Evolutionary conservation across 441 rosid genomes (phyloP).

Genomic region (Syzygium syzygioides): DNA sequence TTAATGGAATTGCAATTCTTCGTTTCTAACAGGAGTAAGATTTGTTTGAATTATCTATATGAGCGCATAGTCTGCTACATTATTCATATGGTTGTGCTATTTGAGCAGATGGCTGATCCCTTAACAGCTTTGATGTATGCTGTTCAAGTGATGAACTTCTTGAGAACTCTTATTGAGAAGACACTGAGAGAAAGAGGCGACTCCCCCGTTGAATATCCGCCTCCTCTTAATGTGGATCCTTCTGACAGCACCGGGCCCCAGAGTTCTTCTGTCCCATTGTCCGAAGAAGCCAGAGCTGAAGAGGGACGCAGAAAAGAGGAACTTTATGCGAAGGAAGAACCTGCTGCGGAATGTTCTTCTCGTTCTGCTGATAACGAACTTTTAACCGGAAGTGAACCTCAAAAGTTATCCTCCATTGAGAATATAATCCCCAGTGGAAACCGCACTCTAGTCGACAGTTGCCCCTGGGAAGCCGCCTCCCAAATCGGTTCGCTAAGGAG

Average conservation of each 20-base stretch:
- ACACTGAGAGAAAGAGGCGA: conserved; percentile 46
- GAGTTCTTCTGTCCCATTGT: conserved; percentile 30
- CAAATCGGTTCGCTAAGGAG: conserved; percentile 21
- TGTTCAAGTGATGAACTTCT: conserved; percentile 71
- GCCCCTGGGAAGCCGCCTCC: conserved; percentile 30
- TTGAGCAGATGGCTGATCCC: conserved; percentile 69
- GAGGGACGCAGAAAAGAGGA: conserved; percentile 19
- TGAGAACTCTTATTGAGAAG: conserved; percentile 42
- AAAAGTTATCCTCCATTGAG: conserved; percentile 30
- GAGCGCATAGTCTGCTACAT: not conserved
- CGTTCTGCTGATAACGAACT: conserved; percentile 17
- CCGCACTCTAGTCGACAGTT: conserved; percentile 19
- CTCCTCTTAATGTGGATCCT: conserved; percentile 23
- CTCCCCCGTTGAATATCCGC: conserved; percentile 21
- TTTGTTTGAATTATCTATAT: not conserved
- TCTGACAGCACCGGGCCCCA: conserved; percentile 39
- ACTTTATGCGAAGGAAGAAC: conserved; percentile 27
- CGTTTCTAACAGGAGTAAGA: not conserved
- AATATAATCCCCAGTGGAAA: conserved; percentile 29
- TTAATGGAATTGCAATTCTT: not conserved
- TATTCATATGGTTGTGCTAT: not conserved
- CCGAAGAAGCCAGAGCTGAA: conserved; percentile 22
- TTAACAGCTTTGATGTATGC: conserved; percentile 69
- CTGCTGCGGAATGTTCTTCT: conserved; percentile 24
- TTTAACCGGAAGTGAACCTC: conserved; percentile 15